phyloP scores from a whole-genome alignment of 768 basidiomycete genomes.

The Podaxis sp. region DNA sequence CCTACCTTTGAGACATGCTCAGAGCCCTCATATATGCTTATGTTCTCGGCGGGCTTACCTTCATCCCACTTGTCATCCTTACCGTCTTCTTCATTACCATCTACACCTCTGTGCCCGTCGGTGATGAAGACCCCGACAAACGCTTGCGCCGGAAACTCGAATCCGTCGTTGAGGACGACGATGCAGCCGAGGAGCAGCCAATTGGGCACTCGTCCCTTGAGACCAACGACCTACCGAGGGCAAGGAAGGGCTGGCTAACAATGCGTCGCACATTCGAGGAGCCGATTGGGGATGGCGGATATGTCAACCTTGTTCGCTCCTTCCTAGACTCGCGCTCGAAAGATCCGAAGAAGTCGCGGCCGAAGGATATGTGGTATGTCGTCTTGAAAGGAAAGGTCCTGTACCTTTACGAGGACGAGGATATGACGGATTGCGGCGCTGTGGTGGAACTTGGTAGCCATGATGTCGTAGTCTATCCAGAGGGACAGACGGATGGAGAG shows the following conservation, averaged over 20 bases:
- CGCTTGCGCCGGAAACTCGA: constrained; percentile 32
- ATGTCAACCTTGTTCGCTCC: constrained; percentile 76
- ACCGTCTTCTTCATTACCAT: constrained; percentile 57
- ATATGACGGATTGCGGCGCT: constrained; percentile 85
- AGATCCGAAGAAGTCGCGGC: constrained; percentile 78
- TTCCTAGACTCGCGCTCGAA: constrained; percentile 81
- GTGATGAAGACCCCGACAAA: constrained; percentile 48
- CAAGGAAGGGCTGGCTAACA: constrained; percentile 81
- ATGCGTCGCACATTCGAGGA: constrained; percentile 80
- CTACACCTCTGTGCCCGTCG: constrained; percentile 86
- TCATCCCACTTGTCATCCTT: constrained; percentile 75
- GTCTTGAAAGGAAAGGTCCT: constrained; percentile 89
- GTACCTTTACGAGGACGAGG: constrained; percentile 93
- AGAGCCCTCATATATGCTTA: constrained; percentile 80
- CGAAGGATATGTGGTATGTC: constrained; percentile 92
- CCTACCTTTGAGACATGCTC: constrained; percentile 47
- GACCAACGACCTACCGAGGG: constrained; percentile 56
- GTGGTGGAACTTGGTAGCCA: constrained; percentile 85
- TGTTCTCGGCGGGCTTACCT: constrained; percentile 86
- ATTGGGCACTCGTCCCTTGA: constrained; percentile 27
- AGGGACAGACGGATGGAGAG: constrained; percentile 80
- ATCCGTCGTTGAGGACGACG: constrained; percentile 26
- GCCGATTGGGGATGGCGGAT: constrained; percentile 56
- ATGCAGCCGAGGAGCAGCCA: constrained; percentile 22
- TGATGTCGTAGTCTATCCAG: constrained; percentile 73